A percentile compares a stretch with the other conserved stretches of the same genome.
Conservation (phyloP, 768 basidiomycete species). For the Hysterangium stoloniferum region DNA sequence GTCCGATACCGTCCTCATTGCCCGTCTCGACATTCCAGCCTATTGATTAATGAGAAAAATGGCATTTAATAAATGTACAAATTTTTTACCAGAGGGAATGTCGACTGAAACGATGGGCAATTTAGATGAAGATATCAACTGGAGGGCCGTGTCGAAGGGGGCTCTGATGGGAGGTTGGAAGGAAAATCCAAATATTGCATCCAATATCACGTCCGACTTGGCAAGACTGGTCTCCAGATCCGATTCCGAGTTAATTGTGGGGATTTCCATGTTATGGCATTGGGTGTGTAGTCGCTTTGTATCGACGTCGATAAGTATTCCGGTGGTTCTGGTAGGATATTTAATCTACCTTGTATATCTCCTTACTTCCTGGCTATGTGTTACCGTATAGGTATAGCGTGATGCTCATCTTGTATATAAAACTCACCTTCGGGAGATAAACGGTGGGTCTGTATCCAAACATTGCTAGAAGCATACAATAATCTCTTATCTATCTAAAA, state of each 20-base stretch:
- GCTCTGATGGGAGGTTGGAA: conserved; percentile 85
- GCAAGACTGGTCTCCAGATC: conserved; percentile 41
- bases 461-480: conserved; percentile 50
- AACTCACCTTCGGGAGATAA: conserved; percentile 83
- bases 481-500: neutral
- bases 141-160: conserved; percentile 77
- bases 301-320: neutral
- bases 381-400: neutral
- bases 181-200: conserved; percentile 97
- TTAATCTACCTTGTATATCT: conserved; percentile 68
- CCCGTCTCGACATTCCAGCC: conserved; percentile 91
- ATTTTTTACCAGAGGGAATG: conserved; percentile 70
- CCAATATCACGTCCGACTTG: conserved; percentile 76
- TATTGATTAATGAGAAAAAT: neutral
- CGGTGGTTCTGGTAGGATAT: neutral
- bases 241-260: conserved; percentile 39
- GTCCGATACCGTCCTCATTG: conserved; percentile 28
- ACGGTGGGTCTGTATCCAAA: conserved; percentile 87
- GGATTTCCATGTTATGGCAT: conserved; percentile 84
- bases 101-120: conserved; percentile 91
- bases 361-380: conserved; percentile 77
- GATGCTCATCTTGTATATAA: neutral
- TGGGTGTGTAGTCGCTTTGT: conserved; percentile 71
- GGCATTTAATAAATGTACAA: neutral
- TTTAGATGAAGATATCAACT: conserved; percentile 49